Conservation (phyloP, 345 rosid species). For the Gynandropsis gynandra region DNA sequence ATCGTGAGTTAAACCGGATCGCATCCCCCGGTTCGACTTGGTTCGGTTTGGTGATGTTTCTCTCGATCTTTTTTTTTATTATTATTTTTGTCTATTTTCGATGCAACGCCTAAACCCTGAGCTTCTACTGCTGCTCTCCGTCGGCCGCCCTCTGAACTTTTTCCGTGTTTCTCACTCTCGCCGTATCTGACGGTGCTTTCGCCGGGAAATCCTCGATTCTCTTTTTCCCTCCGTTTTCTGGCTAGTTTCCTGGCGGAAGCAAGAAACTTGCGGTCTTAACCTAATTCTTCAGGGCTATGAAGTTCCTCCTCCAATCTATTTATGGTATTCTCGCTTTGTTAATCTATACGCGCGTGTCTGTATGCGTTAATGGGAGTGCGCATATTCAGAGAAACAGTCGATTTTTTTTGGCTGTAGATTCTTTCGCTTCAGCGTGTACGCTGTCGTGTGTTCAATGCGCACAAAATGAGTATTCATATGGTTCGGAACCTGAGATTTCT, state of each 20-base stretch:
- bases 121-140: no score
- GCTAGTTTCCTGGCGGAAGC: not conserved
- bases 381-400: constrained; percentile 4
- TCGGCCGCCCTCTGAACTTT: no score
- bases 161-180: no score
- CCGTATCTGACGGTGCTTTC: not conserved
- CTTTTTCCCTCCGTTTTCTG: not conserved
- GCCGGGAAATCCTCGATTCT: constrained; percentile 14
- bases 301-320: constrained; percentile 42
- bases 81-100: no score
- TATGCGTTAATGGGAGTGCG: constrained; percentile 15
- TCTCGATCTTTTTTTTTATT: no score
- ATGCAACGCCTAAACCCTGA: no score
- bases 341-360: not conserved
- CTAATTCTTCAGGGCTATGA: constrained; percentile 33
- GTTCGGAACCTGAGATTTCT: not conserved
- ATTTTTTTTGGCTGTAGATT: not conserved
- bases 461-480: not conserved
- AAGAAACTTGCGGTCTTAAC: not conserved
- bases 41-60: no score
- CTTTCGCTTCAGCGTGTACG: not conserved
- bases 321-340: constrained; percentile 20
- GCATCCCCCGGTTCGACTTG: no score
- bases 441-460: not conserved
- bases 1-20: no score